phyloP scores from a whole-genome alignment of 2,329 filamentous ascomycete genomes.

The Sclerotinia glacialis region DNA sequence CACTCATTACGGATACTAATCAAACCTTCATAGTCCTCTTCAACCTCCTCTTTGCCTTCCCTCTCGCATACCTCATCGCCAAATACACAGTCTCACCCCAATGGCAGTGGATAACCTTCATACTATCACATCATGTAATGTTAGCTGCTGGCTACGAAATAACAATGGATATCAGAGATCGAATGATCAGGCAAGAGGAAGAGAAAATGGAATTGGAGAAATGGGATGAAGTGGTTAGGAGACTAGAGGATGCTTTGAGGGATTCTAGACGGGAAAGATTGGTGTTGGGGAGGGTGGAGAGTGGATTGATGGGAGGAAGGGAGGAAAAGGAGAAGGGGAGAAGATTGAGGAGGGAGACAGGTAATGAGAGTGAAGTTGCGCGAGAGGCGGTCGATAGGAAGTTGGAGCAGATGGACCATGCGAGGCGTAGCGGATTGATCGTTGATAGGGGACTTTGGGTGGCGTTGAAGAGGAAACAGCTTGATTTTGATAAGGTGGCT shows the following conservation, averaged over 20 bases:
- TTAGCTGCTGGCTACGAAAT: neutral
- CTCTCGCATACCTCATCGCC: slow-evolving; percentile 22
- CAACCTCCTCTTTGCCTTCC: slow-evolving; percentile 25
- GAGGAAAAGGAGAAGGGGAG: neutral
- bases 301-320: neutral
- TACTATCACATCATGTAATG: slow-evolving; percentile 2
- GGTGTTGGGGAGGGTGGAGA: neutral
- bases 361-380: too few species aligned
- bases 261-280: neutral
- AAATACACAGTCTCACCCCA: neutral
- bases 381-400: too few species aligned
- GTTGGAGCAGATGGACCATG: neutral
- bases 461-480: neutral
- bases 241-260: neutral
- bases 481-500: neutral
- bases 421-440: neutral
- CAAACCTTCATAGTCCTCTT: slow-evolving; percentile 20
- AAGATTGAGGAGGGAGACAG: neutral
- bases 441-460: neutral
- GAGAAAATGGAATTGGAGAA: slow-evolving; percentile 17
- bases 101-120: neutral
- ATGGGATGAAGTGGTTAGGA: slow-evolving; percentile 24
- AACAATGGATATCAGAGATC: slow-evolving; percentile 4
- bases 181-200: slow-evolving; percentile 14
- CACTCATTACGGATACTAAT: neutral